Conservation (phyloP, 192 early-diverging fungal genomes). For the Phycomyces nitens region DNA sequence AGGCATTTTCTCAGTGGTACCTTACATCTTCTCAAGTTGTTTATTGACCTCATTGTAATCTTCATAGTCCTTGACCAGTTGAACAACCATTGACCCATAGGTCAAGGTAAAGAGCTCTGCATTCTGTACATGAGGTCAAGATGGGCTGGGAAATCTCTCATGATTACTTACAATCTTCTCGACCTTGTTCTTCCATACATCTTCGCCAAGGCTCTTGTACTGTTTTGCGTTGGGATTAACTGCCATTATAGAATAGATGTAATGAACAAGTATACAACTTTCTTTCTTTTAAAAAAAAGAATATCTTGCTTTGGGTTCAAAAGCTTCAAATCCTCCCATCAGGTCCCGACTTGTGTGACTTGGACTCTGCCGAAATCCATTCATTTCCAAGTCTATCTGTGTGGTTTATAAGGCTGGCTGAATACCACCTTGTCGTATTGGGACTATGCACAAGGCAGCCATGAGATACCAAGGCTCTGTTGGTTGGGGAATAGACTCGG, state of each 20-base stretch:
- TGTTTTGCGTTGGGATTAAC: constrained; percentile 48
- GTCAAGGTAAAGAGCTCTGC: constrained; percentile 97
- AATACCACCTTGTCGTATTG: no score
- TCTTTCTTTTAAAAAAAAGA: constrained; percentile 1
- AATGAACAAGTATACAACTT: not conserved
- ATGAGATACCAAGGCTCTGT: no score
- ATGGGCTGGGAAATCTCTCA: not conserved
- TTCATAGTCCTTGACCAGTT: constrained; percentile 91
- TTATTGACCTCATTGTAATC: constrained; percentile 91
- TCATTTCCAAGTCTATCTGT: no score
- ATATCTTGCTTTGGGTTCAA: no score
- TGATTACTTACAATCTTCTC: constrained; percentile 84
- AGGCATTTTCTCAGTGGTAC: constrained; percentile 16
- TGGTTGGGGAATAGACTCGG: no score
- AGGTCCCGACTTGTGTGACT: no score
- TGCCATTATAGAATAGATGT: constrained; percentile 13
- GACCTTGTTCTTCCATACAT: constrained; percentile 91
- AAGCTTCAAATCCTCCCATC: no score
- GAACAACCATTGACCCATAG: constrained; percentile 94
- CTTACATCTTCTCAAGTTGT: constrained; percentile 95
- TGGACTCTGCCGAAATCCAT: no score
- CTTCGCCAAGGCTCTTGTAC: constrained; percentile 83
- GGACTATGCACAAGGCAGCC: no score
- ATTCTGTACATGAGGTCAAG: constrained; percentile 44
- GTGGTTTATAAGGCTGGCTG: no score